A percentile compares a stretch with the other conserved stretches of the same genome.
These are phyloP conservation scores for Saccharomycopsis fibuligera DNA, from an alignment of 805 yeast genomes.

Conservation along the genomic window DNA sequence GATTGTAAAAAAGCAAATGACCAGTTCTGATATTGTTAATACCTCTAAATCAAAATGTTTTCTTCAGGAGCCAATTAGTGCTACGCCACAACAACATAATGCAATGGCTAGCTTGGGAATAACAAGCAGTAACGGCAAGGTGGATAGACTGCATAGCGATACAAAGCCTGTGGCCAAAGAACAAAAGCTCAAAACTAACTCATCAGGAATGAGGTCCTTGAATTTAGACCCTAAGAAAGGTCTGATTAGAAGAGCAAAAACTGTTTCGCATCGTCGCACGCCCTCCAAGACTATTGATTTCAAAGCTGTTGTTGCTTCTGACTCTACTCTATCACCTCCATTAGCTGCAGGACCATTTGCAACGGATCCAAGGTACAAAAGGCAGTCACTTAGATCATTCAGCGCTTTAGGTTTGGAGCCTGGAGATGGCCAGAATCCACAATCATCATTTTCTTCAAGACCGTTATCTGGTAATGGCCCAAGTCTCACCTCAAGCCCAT, in stretches of 20 bases:
- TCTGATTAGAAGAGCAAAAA: slow-evolving; percentile 7
- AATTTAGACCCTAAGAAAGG: slow-evolving; percentile 11
- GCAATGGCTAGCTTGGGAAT: neutral
- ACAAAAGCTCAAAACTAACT: slow-evolving; percentile 1
- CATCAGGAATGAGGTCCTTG: slow-evolving; percentile 17
- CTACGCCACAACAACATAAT: neutral
- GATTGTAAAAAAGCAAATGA: slow-evolving; percentile 5
- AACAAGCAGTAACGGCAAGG: no score
- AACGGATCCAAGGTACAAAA: neutral
- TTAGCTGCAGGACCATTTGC: no score
- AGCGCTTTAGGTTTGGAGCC: neutral
- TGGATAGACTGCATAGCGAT: no score
- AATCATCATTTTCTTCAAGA: no score
- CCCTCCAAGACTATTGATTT: slow-evolving; percentile 9
- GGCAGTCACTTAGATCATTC: slow-evolving; percentile 11
- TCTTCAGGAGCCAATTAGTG: no score
- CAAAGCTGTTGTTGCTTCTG: slow-evolving; percentile 7
- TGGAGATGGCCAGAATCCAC: no score
- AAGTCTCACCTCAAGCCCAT: no score
- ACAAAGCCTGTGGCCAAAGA: neutral
- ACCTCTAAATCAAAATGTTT: no score
- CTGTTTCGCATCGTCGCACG: slow-evolving; percentile 9
- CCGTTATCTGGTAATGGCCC: no score
- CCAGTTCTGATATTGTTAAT: slow-evolving; percentile 10
- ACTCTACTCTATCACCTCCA: no score